These are phyloP conservation scores for Neurospora tetrasperma DNA, from an alignment of 495 filamentous ascomycete genomes.

Conservation along the genomic window DNA sequence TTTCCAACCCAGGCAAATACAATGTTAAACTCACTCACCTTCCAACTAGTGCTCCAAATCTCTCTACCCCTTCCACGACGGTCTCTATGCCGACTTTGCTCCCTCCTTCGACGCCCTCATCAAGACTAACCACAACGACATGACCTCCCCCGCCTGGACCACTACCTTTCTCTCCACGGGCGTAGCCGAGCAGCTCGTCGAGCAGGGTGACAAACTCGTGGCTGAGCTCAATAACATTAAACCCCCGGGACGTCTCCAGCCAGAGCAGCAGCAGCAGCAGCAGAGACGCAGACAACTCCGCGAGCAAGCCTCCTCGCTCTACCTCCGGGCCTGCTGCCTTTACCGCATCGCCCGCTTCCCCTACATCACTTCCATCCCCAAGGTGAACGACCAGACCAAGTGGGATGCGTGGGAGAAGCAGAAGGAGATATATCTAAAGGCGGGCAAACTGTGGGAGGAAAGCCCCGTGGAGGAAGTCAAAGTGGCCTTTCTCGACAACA, in stretches of 20 bases:
- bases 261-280: not conserved
- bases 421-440: constrained; percentile 54
- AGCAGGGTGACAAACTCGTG: constrained; percentile 37
- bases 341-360: constrained; percentile 70
- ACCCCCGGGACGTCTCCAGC: too few species aligned
- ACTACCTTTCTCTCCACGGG: constrained; percentile 42
- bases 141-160: constrained; percentile 54
- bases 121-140: constrained; percentile 51
- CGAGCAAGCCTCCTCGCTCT: constrained; percentile 48
- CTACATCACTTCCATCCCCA: constrained; percentile 42
- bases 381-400: constrained; percentile 36
- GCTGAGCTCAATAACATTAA: constrained; percentile 24
- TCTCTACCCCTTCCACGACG: constrained; percentile 75
- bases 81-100: constrained; percentile 57
- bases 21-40: not conserved
- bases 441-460: constrained; percentile 43
- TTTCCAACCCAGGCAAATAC: not conserved
- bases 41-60: constrained; percentile 44
- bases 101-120: constrained; percentile 60
- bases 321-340: constrained; percentile 59
- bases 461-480: constrained; percentile 44
- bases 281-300: not conserved
- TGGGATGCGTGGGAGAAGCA: constrained; percentile 55
- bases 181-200: constrained; percentile 43
- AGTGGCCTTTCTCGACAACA: constrained; percentile 20